Evolutionary conservation across 2,329 filamentous ascomycete species (phyloP).

Genomic region (Penicillium capsulatum): DNA sequence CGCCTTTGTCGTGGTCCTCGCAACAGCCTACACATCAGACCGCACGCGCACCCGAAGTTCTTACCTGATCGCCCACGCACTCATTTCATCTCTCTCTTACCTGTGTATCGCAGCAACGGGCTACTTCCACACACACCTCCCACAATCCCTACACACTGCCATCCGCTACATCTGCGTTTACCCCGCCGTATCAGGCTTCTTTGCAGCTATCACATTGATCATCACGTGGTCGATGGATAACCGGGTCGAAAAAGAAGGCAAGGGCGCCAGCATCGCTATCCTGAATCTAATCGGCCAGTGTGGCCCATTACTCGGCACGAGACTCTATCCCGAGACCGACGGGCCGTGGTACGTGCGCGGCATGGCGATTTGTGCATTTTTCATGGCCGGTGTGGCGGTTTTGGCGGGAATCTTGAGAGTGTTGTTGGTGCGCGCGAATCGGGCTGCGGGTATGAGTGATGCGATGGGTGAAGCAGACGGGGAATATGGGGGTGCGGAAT

Average conservation of each 20-base stretch:
- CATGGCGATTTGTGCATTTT: slow-evolving; percentile 59
- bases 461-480: too few species aligned
- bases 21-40: slow-evolving; percentile 71
- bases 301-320: slow-evolving; percentile 66
- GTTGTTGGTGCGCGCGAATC: slow-evolving; percentile 53
- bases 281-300: slow-evolving; percentile 78
- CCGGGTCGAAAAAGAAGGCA: slow-evolving; percentile 63
- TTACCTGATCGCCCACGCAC: slow-evolving; percentile 65
- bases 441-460: slow-evolving; percentile 20
- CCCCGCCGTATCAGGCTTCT: slow-evolving; percentile 75
- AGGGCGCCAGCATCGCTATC: slow-evolving; percentile 73
- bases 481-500: slow-evolving; percentile 19
- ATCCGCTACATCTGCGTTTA: slow-evolving; percentile 70
- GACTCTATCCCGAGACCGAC: slow-evolving; percentile 58
- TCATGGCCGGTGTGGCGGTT: slow-evolving; percentile 59
- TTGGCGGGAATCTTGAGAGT: slow-evolving; percentile 53
- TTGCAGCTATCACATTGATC: slow-evolving; percentile 76
- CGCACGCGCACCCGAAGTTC: slow-evolving; percentile 57
- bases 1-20: slow-evolving; percentile 67
- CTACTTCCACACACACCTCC: slow-evolving; percentile 39
- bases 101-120: slow-evolving; percentile 58
- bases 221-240: slow-evolving; percentile 91
- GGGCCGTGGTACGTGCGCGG: slow-evolving; percentile 60
- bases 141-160: slow-evolving; percentile 31
- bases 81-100: slow-evolving; percentile 62